Conservation (phyloP, 1,284 basidiomycete genomes). For the Ustilago hordei region DNA sequence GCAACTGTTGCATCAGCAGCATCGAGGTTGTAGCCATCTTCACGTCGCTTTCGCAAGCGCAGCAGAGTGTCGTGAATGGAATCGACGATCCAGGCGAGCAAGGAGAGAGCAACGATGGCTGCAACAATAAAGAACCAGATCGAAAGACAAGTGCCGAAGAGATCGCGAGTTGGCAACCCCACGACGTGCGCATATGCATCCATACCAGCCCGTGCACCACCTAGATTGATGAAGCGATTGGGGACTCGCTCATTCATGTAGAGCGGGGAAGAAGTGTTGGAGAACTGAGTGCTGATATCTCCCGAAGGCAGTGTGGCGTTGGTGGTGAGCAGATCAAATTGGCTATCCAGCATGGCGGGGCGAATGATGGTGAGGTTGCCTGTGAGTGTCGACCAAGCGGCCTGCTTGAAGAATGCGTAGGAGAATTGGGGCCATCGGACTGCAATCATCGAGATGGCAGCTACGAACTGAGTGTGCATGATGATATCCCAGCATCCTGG, state of each 20-base stretch:
- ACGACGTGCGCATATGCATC: slow-evolving; percentile 82
- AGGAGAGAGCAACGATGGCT: slow-evolving; percentile 78
- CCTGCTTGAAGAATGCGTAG: slow-evolving; percentile 73
- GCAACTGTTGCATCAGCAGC: slow-evolving; percentile 10
- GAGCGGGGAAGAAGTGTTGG: slow-evolving; percentile 78
- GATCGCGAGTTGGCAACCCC: slow-evolving; percentile 82
- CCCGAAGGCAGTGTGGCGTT: slow-evolving; percentile 54
- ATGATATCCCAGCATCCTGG: slow-evolving; percentile 92
- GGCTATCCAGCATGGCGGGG: slow-evolving; percentile 16
- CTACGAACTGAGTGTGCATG: slow-evolving; percentile 85
- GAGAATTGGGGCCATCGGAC: slow-evolving; percentile 93
- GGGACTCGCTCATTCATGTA: slow-evolving; percentile 79
- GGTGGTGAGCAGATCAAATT: slow-evolving; percentile 42
- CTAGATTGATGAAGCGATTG: slow-evolving; percentile 78
- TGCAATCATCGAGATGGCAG: slow-evolving; percentile 85
- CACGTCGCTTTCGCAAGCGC: slow-evolving; percentile 39
- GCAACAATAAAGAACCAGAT: slow-evolving; percentile 85
- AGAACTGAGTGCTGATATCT: slow-evolving; percentile 73
- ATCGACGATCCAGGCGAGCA: slow-evolving; percentile 75
- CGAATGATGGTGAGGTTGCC: slow-evolving; percentile 56
- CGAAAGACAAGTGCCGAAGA: slow-evolving; percentile 85
- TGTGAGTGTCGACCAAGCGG: slow-evolving; percentile 70
- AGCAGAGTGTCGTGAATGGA: slow-evolving; percentile 40
- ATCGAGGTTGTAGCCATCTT: slow-evolving; percentile 42
- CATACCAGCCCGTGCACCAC: slow-evolving; percentile 74